Base-by-base conservation (phyloP, 2,329 filamentous ascomycete genomes). In the Truncatella angustata region DNA sequence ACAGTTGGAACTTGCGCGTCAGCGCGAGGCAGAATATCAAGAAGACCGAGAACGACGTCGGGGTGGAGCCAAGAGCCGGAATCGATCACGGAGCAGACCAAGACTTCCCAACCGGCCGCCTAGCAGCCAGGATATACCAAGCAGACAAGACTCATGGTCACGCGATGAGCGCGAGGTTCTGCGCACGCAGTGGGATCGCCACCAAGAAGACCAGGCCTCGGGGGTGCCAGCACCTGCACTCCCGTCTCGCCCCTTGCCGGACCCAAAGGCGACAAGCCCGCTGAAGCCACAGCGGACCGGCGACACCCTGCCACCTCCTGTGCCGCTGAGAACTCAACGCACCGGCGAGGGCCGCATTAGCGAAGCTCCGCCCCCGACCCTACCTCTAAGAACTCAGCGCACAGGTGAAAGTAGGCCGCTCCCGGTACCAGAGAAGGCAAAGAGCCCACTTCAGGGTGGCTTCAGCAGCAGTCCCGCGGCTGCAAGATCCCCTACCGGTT, bases 1-100 rank as follows among this genome's bases (percentile, higher is more conserved):
- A 72, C 75, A 90, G 77, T 67, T 84, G 18, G 78, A 88, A 73
- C 59, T 80, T 64, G 76, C 84, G 58, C 75, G 86, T 61, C 66
- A 86, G 73, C 67, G 87, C 69, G 77, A 87, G 66, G 70, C 81
- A 68, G 77, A 87, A 72, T 79, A 86, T 68, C 74, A 87, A 72
- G 70, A 76, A 56, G 75, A 80, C 62, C 71, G 84, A 53, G 67
- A 82, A 37, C 53, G 66, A 72, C 74, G 70, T 74, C 81, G 66
- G 54, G 56, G 56, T 18, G 59, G 58, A 23, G 59, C 65, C 37
- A 71, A 71, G 59, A 62, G 57, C 55, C 65, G 70, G 21, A 63
- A 70, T 4, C 68, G 74, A 35, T 77, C 76, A 2, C 70, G 70
- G 55, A 77, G 72, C 57, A 68, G 73, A 4, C 64, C 73, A 18